Evolutionary conservation across 768 basidiomycete genomes (phyloP), one percentile per base, ranked within the genome.

Genomic region (Dendrothele bispora): DNA sequence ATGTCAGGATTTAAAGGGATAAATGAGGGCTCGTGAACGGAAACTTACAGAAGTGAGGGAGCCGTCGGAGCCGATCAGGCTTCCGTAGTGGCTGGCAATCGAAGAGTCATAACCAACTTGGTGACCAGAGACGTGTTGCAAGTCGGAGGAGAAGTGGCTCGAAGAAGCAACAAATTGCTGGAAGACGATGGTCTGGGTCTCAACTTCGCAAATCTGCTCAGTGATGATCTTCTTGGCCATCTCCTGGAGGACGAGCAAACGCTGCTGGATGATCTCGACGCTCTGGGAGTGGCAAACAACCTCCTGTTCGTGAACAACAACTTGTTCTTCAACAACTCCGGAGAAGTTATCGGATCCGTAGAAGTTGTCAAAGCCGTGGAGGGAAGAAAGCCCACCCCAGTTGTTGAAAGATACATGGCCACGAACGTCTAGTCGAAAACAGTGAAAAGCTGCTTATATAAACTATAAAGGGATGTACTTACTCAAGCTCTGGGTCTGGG

Each of bases 191-290:
- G 54, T 57, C 50, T 79, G 77, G 21, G 69, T 67, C 51, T 79
- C 77, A 38, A 78, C 76, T 42, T 77, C 73, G 55, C 77, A 79
- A 43, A 75, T 66, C 39, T 70, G 67, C 58, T 77, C 71, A 27
- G 68, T 64, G 54, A 75, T 69, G 57, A 76, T 68, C 58, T 74
- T 67, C 62, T 75, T 75, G 30, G 72, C 72, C 63, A 75, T 69
- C 58, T 77, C 74, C 48, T 69, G 68, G 26, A 26, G 76, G 60
- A 78, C 66, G 29, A 70, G 62, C 26, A 77, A 67, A 6, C 68
- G 65, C 49, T 78, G 75, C 49, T 78, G 76, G 43, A 75, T 63
- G 59, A 78, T 70, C 43, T 61, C 61, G 41, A 74, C 53, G 29
- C 56, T 51, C 54, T 68, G 57, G 18, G 61, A 58, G 47, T 64